Evolutionary conservation across 2,329 filamentous ascomycete genomes (phyloP).

Genomic region (Raffaelea albimanens): DNA sequence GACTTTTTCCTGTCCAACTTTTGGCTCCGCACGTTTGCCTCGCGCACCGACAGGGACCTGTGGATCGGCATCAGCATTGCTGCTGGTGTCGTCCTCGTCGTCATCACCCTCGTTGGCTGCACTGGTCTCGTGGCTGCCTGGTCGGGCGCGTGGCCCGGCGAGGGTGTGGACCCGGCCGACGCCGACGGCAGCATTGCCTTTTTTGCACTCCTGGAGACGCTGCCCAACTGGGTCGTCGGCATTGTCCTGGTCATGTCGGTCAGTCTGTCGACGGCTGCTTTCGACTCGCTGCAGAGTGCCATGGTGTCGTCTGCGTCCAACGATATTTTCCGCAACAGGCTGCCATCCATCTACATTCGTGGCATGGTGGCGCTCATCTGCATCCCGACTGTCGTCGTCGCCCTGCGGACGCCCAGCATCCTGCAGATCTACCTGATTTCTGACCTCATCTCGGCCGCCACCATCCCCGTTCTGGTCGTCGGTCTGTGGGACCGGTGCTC

Average conservation of each 20-base stretch:
- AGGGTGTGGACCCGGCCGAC: conserved; percentile 43
- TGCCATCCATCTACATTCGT: conserved; percentile 68
- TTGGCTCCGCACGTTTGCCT: conserved; percentile 77
- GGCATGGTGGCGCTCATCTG: conserved; percentile 61
- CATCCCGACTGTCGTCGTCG: conserved; percentile 63
- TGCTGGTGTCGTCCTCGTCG: conserved; percentile 52
- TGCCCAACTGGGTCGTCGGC: conserved; percentile 74
- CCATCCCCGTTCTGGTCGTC: conserved; percentile 66
- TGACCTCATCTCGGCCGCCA: conserved; percentile 67
- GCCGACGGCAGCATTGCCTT: conserved; percentile 60
- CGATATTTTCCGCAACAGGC: conserved; percentile 73
- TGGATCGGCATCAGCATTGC: conserved; percentile 66
- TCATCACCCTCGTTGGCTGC: conserved; percentile 63
- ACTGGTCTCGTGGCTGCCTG: conserved; percentile 69
- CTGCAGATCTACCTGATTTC: conserved; percentile 77
- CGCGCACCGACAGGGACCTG: conserved; percentile 68
- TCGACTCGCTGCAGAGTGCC: conserved; percentile 71
- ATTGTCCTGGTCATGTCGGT: conserved; percentile 75
- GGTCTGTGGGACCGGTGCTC: conserved; percentile 57
- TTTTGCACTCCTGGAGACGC: conserved; percentile 61
- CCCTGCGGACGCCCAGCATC: conserved; percentile 63
- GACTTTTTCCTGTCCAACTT: conserved; percentile 80
- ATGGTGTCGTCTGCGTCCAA: conserved; percentile 82
- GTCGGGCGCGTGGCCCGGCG: conserved; percentile 64
- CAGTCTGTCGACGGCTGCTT: conserved; percentile 65